Evolutionary conservation across 805 yeast species (phyloP).

Genomic region (Candida corydali): DNA sequence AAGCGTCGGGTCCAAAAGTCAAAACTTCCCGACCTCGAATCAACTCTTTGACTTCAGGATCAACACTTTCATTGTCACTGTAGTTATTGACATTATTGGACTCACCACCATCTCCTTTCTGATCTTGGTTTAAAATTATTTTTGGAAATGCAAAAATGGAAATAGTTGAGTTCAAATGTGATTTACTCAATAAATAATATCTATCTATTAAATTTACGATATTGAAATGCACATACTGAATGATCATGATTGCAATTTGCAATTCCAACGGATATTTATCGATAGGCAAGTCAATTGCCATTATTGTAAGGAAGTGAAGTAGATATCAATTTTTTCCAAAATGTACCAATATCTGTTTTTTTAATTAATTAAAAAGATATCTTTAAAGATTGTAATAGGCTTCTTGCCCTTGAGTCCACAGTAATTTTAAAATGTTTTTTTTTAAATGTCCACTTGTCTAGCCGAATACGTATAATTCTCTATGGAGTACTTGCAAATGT

Average conservation of each 20-base stretch:
- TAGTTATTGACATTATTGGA: background rate
- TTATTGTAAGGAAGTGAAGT: too few relatives aligned
- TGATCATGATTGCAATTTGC: constrained; percentile 3
- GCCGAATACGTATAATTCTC: too few relatives aligned
- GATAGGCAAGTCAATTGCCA: background rate
- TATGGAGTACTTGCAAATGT: too few relatives aligned
- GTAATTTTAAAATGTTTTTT: too few relatives aligned
- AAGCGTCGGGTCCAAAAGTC: constrained; percentile 9
- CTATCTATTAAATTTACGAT: background rate
- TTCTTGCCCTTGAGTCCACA: too few relatives aligned
- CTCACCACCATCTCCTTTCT: background rate
- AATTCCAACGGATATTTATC: background rate
- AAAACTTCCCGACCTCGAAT: constrained; percentile 8
- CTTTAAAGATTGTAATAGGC: too few relatives aligned
- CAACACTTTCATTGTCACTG: constrained; percentile 8
- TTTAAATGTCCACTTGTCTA: too few relatives aligned
- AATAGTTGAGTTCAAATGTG: background rate
- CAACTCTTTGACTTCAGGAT: constrained; percentile 8
- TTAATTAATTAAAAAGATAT: too few relatives aligned
- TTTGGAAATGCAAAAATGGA: background rate
- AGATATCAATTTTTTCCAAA: too few relatives aligned
- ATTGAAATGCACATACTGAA: background rate
- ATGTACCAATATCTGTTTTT: too few relatives aligned
- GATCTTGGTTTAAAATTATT: background rate
- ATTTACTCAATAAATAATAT: background rate